phyloP scores from a whole-genome alignment of 257 asterid genomes.

The Gentiana macrophylla region DNA sequence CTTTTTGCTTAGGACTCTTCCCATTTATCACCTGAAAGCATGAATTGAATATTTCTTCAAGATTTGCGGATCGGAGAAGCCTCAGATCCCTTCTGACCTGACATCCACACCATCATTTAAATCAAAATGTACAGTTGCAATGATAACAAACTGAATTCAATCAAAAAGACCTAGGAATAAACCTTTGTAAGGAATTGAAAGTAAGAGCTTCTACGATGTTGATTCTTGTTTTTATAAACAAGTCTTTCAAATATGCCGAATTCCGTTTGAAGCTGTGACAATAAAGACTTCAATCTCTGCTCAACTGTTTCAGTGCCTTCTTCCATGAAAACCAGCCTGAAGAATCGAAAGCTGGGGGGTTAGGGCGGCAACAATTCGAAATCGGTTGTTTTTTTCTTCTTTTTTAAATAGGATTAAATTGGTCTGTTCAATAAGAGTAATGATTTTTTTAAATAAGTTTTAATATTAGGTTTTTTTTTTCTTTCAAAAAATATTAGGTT shows the following conservation, averaged over 20 bases:
- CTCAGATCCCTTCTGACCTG: slow-evolving; percentile 84
- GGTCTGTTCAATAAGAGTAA: no score
- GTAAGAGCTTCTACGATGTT: slow-evolving; percentile 66
- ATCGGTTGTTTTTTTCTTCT: no score
- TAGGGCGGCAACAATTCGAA: no score
- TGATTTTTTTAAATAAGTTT: no score
- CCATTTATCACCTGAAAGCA: slow-evolving; percentile 61
- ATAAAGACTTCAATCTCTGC: slow-evolving; percentile 55
- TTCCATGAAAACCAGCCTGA: slow-evolving; percentile 20
- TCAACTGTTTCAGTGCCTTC: slow-evolving; percentile 45
- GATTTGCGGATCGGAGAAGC: slow-evolving; percentile 56
- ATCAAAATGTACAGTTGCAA: background rate
- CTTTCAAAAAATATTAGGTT: no score
- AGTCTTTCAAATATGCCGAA: slow-evolving; percentile 66
- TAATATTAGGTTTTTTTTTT: no score
- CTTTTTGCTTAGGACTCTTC: slow-evolving; percentile 73
- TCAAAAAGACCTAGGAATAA: background rate
- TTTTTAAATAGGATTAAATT: no score
- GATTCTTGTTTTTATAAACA: slow-evolving; percentile 85
- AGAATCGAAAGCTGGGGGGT: no score
- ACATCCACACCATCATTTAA: slow-evolving; percentile 4
- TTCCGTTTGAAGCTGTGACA: slow-evolving; percentile 59
- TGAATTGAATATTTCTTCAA: slow-evolving; percentile 62
- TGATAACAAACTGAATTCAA: background rate
- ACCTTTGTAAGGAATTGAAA: slow-evolving; percentile 85